Conservation (phyloP, 2,329 filamentous ascomycete species). For the Fonsecaea pugnacius region DNA sequence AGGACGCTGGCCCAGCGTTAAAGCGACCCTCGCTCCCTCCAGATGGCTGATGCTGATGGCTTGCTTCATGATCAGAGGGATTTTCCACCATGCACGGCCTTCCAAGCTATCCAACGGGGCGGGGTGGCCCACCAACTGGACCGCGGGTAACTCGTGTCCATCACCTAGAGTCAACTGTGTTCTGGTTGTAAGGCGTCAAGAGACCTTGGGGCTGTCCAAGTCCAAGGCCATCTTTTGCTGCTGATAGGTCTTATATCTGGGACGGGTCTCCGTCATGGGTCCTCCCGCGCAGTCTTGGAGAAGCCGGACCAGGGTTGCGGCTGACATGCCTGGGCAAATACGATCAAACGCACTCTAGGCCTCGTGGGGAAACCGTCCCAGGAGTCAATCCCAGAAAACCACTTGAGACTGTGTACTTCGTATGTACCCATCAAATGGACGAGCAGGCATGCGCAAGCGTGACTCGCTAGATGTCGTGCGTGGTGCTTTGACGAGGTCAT, state of each 20-base stretch:
- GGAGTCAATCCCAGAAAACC: conserved; percentile 3
- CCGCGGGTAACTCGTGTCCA: conserved; percentile 31
- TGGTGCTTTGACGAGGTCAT: conserved; percentile 17
- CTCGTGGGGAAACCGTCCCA: conserved; percentile 11
- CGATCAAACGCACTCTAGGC: conserved; percentile 9
- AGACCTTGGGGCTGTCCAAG: conserved; percentile 8
- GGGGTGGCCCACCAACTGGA: conserved; percentile 22
- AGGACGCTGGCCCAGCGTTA: conserved; percentile 2
- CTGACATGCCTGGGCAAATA: conserved; percentile 18
- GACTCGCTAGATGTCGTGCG: conserved; percentile 18
- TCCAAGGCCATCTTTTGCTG: conserved; percentile 4
- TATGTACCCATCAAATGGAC: conserved; percentile 12
- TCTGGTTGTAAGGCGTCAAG: conserved; percentile 13
- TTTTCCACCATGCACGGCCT: conserved; percentile 7
- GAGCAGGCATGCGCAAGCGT: conserved; percentile 7
- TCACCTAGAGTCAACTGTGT: conserved; percentile 15
- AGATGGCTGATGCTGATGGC: conserved; percentile 19
- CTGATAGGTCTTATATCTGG: conserved; percentile 13
- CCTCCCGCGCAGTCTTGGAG: conserved; percentile 26
- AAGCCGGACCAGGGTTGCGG: conserved; percentile 18
- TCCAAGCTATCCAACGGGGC: conserved; percentile 5
- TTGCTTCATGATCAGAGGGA: conserved; percentile 17
- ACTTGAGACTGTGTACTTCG: background rate
- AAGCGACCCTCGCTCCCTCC: background rate
- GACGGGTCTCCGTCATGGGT: conserved; percentile 21